Conservation (phyloP, 1,284 basidiomycete species). For the Rhizoctonia solani region DNA sequence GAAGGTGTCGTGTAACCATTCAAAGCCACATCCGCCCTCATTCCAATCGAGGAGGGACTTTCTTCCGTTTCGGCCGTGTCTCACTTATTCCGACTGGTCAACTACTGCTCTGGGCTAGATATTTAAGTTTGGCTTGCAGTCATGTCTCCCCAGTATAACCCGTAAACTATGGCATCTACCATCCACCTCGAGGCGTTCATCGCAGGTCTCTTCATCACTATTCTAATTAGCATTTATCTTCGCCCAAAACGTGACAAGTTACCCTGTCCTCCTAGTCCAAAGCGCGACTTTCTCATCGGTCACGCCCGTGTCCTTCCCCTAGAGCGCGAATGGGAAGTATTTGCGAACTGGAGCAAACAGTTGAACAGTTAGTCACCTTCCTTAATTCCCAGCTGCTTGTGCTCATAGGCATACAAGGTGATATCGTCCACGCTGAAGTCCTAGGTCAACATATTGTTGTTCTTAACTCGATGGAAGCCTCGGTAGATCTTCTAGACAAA, state of each 20-base stretch:
- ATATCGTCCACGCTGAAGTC: slow-evolving; percentile 21
- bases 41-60: too few relatives aligned
- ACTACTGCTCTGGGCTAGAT: background rate
- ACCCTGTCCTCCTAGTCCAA: slow-evolving; percentile 17
- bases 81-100: too few relatives aligned
- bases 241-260: slow-evolving; percentile 9
- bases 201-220: slow-evolving; percentile 7
- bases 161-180: slow-evolving; percentile 16
- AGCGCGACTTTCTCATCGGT: slow-evolving; percentile 21
- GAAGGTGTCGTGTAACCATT: too few relatives aligned
- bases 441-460: slow-evolving; percentile 34
- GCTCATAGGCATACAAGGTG: background rate
- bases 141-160: too few relatives aligned
- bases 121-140: too few relatives aligned
- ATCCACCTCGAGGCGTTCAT: slow-evolving; percentile 25
- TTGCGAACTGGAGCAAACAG: slow-evolving; percentile 18
- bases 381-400: background rate
- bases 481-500: slow-evolving; percentile 37
- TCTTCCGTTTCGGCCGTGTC: too few relatives aligned
- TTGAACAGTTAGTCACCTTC: background rate
- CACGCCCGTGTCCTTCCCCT: slow-evolving; percentile 27
- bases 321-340: slow-evolving; percentile 28
- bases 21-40: too few relatives aligned
- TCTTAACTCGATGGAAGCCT: slow-evolving; percentile 36
- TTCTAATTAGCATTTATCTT: slow-evolving; percentile 19